Evolutionary conservation across 2,329 filamentous ascomycete genomes (phyloP), one percentile per base, ranked within the genome.

Genomic region (Lizonia empirigonia): DNA sequence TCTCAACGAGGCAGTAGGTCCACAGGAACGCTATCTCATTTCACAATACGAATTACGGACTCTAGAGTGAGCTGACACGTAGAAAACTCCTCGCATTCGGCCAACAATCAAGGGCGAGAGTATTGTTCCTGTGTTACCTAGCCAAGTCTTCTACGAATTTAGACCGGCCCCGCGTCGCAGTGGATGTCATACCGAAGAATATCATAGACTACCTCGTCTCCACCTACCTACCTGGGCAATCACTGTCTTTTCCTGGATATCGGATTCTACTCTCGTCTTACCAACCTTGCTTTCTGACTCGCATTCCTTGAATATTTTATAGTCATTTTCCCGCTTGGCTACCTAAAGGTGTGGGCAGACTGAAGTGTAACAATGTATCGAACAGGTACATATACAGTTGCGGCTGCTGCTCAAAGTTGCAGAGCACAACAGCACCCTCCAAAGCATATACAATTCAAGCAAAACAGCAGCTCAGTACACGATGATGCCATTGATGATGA

Each of bases 241-340:
- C 18, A 24, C 15, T 33, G n/a, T 5, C 16, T 20, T 22, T 32
- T 20, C 23, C 18, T 13, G 15, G n/a, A 33, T 52, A 34, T 32
- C 23, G 30, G 30, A 44, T 33, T 27, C 22, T 12, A 37, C 18
- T 22, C 36, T 19, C 19, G 26, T 42, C 3, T 16, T 13, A n/a
- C 37, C 37, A 20, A 47, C 49, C 49, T 52, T 52, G 49, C 49
- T 42, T 52, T 33, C 39, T 38, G 16, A 47, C 18, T 46, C 27
- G 34, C 49, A 52, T 52, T 52, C 49, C 49, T 20, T 24, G 7
- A 26, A 18, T 27, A 38, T n/a, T 12, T 26, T 22, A 12, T 15
- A 15, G 26, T 24, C 29, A 34, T 23, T 33, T n/a, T 16, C 10
- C 16, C 16, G n/a, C 16, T n/a, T 13, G 18, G 15, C n/a, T n/a